Evolutionary conservation across 371 early-diverging fungal genomes (phyloP), one percentile per base, ranked within the genome.

Genomic region (Catenaria anguillulae): DNA sequence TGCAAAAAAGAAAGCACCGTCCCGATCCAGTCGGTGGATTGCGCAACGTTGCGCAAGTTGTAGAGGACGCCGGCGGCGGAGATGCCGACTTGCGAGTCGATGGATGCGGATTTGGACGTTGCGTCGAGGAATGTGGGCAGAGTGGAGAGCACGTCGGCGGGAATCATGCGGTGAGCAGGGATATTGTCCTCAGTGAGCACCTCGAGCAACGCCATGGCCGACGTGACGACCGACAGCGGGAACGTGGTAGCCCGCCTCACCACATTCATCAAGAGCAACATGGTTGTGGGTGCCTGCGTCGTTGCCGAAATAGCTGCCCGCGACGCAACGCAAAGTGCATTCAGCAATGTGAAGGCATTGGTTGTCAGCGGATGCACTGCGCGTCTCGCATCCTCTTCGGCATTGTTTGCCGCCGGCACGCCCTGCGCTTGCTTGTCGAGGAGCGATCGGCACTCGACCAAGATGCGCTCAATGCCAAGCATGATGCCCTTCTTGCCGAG

Each of bases 361-460:
- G 54, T 33, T 29, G 52, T 4, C 42, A 42, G 17, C 52, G 42
- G 21, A 23, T 26, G 13, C 40, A 61, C 42, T 19, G 33, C 34
- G 19, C 19, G 4, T 4, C 33, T 33, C 21, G 21, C 33, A 23
- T 34, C 55, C 55, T 31, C 33, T 34, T 55, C 33, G 12, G 13
- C 33, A 19, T 33, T 6, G 34, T 55, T 34, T 13, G 55, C 33
- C 5, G 55, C 34, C 5, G 33, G 34, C 2, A 10, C 6, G 34
- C 33, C 34, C 0, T 19, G 8, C 8, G 24, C 6, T 0, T 5
- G 4, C 0, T 19, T 34, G 12, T 50, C 50, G 8, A 50, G 10
- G 13, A 50, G 34, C 21, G 4, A 13, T 33, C 55, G 34, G 55
- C 34, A 34, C 31, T 62, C 62, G 2, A 63, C 48, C 1, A 69